These are phyloP conservation scores for Alopecurus myosuroides DNA, from an alignment of 176 grass and related monocot genomes.

Conservation along the genomic window DNA sequence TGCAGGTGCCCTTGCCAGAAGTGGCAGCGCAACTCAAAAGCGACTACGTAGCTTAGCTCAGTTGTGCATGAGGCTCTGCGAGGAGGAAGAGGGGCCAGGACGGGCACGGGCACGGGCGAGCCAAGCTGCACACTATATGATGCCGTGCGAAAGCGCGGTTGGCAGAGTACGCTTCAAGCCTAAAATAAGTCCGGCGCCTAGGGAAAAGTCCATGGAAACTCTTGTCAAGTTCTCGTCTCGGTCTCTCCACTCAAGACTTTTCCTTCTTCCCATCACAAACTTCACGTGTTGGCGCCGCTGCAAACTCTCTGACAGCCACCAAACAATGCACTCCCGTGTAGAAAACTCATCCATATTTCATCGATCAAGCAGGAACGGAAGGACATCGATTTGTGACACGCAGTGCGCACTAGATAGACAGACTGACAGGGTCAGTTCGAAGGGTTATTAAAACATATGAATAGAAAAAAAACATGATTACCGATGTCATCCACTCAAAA, in stretches of 20 bases:
- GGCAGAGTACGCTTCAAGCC: neutral
- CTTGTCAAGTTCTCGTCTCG: neutral
- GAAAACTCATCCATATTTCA: neutral
- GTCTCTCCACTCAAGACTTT: neutral
- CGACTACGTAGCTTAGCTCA: neutral
- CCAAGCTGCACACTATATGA: neutral
- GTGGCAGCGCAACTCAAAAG: conserved; percentile 8
- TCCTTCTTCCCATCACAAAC: neutral
- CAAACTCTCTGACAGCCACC: neutral
- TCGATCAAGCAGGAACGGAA: neutral
- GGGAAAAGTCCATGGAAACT: neutral
- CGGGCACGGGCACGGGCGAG: neutral
- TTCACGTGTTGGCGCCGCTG: neutral
- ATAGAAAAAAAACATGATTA: too few relatives aligned
- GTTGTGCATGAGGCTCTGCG: neutral
- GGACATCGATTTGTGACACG: neutral
- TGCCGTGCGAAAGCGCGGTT: neutral
- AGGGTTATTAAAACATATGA: too few relatives aligned
- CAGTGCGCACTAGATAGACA: neutral
- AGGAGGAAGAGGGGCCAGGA: neutral
- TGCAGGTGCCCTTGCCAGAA: neutral
- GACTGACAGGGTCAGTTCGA: too few relatives aligned
- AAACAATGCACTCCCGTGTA: neutral
- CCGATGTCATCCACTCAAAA: too few relatives aligned
- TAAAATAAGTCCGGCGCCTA: neutral